Conservation (phyloP, 768 basidiomycete genomes). For the Xerocomellus amylosporus region DNA sequence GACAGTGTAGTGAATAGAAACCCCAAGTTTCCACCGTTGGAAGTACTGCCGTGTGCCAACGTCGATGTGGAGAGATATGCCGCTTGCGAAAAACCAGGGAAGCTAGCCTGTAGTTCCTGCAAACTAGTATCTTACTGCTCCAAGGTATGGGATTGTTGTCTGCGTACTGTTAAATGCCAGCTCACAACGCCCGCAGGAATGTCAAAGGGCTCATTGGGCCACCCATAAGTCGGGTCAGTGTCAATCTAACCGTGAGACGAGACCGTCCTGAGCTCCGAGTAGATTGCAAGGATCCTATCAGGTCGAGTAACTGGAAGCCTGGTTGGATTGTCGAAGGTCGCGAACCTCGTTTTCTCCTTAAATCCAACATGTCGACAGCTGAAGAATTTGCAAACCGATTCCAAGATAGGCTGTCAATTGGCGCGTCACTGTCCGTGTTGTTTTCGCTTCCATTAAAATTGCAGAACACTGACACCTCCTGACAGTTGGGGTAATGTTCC, state of each 20-base stretch:
- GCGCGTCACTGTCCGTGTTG: slow-evolving; percentile 24
- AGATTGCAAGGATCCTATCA: slow-evolving; percentile 27
- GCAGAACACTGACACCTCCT: not conserved
- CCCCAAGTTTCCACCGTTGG: slow-evolving; percentile 25
- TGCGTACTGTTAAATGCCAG: not conserved
- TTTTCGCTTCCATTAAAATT: not conserved
- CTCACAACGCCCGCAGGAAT: slow-evolving; percentile 28
- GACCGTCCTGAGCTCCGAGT: not conserved
- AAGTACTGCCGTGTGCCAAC: slow-evolving; percentile 38
- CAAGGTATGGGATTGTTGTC: slow-evolving; percentile 14
- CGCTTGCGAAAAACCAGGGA: slow-evolving; percentile 33
- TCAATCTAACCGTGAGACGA: not conserved
- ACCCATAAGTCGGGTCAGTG: slow-evolving; percentile 37
- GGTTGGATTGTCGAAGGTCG: slow-evolving; percentile 24
- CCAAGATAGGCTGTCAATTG: slow-evolving; percentile 27
- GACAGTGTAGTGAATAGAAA: slow-evolving; percentile 1
- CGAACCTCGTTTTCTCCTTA: slow-evolving; percentile 17
- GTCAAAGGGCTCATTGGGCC: slow-evolving; percentile 42
- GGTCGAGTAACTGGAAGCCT: slow-evolving; percentile 20
- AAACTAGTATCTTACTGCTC: slow-evolving; percentile 47
- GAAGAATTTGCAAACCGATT: slow-evolving; percentile 12
- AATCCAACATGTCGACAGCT: not conserved
- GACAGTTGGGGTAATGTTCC: slow-evolving; percentile 36
- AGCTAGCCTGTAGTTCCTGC: slow-evolving; percentile 30
- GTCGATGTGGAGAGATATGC: slow-evolving; percentile 21